A percentile compares a stretch with the other conserved stretches of the same genome.
These are phyloP conservation scores for Populus hybrid DNA, from an alignment of 441 rosid genomes.

Conservation along the genomic window DNA sequence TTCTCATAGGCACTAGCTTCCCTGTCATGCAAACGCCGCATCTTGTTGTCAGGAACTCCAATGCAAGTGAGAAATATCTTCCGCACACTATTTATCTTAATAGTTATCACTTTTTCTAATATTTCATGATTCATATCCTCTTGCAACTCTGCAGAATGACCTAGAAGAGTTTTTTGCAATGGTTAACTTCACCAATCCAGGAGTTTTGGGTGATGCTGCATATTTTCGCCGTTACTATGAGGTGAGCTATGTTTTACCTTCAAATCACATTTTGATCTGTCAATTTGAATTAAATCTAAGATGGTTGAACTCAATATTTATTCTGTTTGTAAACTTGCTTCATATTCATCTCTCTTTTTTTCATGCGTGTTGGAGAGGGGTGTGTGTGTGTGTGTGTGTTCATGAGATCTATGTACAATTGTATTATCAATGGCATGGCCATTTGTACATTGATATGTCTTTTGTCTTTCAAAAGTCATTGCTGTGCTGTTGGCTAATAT, in stretches of 20 bases:
- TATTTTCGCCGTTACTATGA: slow-evolving; percentile 90
- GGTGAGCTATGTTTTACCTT: slow-evolving; percentile 42
- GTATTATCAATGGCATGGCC: no score
- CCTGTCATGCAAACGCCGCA: slow-evolving; percentile 83
- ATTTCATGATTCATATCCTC: slow-evolving; percentile 7
- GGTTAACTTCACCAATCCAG: slow-evolving; percentile 98
- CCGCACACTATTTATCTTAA: slow-evolving; percentile 7
- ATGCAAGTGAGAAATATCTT: slow-evolving; percentile 66
- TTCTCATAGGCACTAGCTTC: slow-evolving; percentile 82
- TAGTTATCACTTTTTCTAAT: background rate
- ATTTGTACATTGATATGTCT: no score
- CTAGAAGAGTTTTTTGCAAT: slow-evolving; percentile 97
- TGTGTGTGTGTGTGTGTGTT: no score
- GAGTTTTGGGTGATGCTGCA: slow-evolving; percentile 85
- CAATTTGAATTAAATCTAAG: background rate
- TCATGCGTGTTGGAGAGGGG: no score
- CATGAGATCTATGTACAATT: no score
- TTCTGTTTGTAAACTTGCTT: background rate
- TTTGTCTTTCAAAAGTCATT: no score
- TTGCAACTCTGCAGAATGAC: slow-evolving; percentile 67
- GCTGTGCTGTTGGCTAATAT: no score
- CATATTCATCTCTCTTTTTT: background rate
- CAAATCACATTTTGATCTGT: slow-evolving; percentile 7
- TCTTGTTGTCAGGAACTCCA: slow-evolving; percentile 96
- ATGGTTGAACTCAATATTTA: background rate